Evolutionary conservation across 2,329 filamentous ascomycete genomes (phyloP).

Genomic region (Alternaria brassicicola): DNA sequence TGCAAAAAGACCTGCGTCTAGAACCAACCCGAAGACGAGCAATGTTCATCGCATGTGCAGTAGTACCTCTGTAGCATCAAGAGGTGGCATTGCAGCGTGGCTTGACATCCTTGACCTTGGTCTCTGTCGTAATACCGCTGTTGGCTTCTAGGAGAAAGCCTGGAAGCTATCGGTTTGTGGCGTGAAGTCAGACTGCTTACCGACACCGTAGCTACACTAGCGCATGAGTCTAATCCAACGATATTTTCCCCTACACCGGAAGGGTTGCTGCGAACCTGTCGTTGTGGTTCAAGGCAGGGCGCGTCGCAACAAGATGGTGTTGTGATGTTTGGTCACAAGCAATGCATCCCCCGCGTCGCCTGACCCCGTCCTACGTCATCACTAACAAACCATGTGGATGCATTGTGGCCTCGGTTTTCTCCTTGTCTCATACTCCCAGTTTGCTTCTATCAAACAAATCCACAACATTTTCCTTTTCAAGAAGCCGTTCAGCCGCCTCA

Average conservation of each 20-base stretch:
- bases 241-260: not conserved
- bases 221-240: not conserved
- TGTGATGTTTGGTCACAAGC: slow-evolving; percentile 2
- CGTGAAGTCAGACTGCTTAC: not conserved
- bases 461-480: not conserved
- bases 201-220: not conserved
- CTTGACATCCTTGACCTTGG: not conserved
- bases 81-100: not conserved
- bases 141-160: not conserved
- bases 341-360: slow-evolving; percentile 6
- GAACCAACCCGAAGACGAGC: not conserved
- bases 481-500: too few relatives aligned
- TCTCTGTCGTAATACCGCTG: not conserved
- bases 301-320: not conserved
- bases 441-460: not conserved
- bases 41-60: not conserved
- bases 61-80: not conserved
- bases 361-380: slow-evolving; percentile 4
- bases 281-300: not conserved
- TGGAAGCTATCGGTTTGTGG: not conserved
- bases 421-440: not conserved
- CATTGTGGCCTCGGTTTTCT: not conserved
- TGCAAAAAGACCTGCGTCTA: not conserved
- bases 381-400: not conserved
- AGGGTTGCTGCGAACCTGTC: not conserved